These are phyloP conservation scores for Rhodosporidiobolus sp. DNA, from an alignment of 768 basidiomycete genomes.

Conservation along the genomic window DNA sequence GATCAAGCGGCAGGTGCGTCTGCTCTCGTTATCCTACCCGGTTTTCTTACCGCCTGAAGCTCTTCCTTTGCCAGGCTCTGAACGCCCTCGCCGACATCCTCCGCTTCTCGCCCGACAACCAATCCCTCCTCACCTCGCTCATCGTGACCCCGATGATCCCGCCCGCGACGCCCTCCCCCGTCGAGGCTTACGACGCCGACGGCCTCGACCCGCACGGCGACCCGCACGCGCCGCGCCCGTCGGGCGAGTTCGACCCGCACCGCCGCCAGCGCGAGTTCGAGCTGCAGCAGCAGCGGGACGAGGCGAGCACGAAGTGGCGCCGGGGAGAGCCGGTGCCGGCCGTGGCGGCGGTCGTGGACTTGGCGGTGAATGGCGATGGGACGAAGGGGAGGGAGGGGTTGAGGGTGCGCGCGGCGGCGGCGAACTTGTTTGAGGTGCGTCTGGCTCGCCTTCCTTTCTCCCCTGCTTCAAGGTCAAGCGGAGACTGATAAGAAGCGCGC, in stretches of 20 bases:
- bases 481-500: conserved; percentile 4
- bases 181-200: conserved; percentile 6
- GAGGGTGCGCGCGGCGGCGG: conserved; percentile 72
- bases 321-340: conserved; percentile 53
- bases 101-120: conserved; percentile 65
- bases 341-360: conserved; percentile 74
- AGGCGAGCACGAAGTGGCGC: conserved; percentile 32
- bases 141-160: conserved; percentile 64
- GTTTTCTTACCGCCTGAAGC: too few species aligned
- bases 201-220: not conserved
- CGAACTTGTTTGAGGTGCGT: conserved; percentile 74
- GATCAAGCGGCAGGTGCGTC: conserved; percentile 74
- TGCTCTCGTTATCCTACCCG: rapidly evolving
- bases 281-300: not conserved
- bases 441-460: not conserved
- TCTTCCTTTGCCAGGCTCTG: too few species aligned
- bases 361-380: conserved; percentile 85
- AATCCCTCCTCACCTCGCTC: conserved; percentile 69
- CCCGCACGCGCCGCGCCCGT: not conserved
- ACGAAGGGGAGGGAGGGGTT: conserved; percentile 66
- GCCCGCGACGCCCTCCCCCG: conserved; percentile 18
- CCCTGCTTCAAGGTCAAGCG: not conserved
- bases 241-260: not conserved
- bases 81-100: conserved; percentile 62
- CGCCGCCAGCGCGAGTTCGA: not conserved